Base-by-base conservation (phyloP, 495 filamentous ascomycete species). In the Acidomyces sp. region DNA sequence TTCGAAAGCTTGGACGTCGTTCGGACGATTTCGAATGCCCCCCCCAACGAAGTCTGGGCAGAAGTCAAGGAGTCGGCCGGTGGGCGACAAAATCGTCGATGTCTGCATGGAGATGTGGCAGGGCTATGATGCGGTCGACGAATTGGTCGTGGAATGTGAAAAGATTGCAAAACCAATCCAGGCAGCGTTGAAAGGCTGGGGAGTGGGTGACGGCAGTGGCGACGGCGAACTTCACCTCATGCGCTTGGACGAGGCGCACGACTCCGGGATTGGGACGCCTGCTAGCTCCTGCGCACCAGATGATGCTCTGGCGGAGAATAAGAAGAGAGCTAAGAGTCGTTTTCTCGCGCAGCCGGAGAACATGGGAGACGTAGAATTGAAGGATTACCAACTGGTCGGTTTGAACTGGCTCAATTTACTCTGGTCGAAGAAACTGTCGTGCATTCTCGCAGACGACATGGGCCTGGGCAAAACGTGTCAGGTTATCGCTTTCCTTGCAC, bases 361-460 rank as follows among this genome's bases (percentile, higher is more conserved):
- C 33, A 85, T 96, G 77, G 62, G 65, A 2, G 65, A 79, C 2
- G 69, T 85, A 35, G 58, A 67, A 12, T 70, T 97, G 59, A 95
- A 95, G 55, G 75, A 88, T 31, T 96, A 95, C 49, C 90, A 97
- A 56, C 57, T 96, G 29, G 84, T 93, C 19, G 90, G 90, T 16
- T 69, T 97, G 22, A 97, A 96, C 52, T 97, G 92, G 92, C 65
- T 96, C 34, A 69, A 72, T 32, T 59, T 95, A 17, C 66, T 96
- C 23, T 93, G 82, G 49, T 62, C 79, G 32, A 76, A 82, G 28
- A 67, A 76, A 17, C 63, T 88, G 40, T 85, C 81, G 41, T 81
- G 86, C 32, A 96, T 97, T 45, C 65, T 97, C 12, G 92, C 90
- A 0, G 90, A 97, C 56, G 90, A 97, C 49, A 97, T 97, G 90